These are phyloP conservation scores for Rhododendron ferrugineum DNA, from an alignment of 148 eudicot species.

Conservation along the genomic window DNA sequence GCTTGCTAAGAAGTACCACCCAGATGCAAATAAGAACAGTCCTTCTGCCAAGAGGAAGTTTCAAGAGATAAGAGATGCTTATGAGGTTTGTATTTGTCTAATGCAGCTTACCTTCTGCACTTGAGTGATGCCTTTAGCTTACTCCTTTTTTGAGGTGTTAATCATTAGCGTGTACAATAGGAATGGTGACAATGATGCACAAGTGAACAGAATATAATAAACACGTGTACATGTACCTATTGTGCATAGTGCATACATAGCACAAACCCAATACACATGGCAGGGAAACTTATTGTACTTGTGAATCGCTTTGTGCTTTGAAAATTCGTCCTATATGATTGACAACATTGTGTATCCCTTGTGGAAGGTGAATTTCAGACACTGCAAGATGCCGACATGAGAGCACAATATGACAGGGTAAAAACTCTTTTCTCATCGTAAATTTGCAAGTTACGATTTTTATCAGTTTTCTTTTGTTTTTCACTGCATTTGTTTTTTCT, in stretches of 20 bases:
- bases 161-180: too few species aligned
- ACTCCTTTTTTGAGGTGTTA: background rate
- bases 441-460: background rate
- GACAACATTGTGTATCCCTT: constrained; percentile 14
- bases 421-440: constrained; percentile 15
- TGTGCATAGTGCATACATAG: background rate
- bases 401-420: constrained; percentile 88
- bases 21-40: constrained; percentile 79
- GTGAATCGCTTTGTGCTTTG: constrained; percentile 2
- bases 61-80: constrained; percentile 96
- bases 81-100: constrained; percentile 61
- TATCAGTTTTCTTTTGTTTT: background rate
- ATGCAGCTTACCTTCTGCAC: background rate
- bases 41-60: constrained; percentile 83
- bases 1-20: constrained; percentile 97
- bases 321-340: background rate
- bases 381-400: constrained; percentile 66
- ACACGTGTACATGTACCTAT: background rate
- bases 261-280: background rate
- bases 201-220: background rate
- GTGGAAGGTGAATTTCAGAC: constrained; percentile 51
- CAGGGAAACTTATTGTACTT: background rate
- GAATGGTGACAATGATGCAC: background rate
- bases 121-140: background rate
- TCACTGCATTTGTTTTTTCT: background rate